phyloP scores from a whole-genome alignment of 768 basidiomycete genomes.

The Panaeolus papilionaceus region DNA sequence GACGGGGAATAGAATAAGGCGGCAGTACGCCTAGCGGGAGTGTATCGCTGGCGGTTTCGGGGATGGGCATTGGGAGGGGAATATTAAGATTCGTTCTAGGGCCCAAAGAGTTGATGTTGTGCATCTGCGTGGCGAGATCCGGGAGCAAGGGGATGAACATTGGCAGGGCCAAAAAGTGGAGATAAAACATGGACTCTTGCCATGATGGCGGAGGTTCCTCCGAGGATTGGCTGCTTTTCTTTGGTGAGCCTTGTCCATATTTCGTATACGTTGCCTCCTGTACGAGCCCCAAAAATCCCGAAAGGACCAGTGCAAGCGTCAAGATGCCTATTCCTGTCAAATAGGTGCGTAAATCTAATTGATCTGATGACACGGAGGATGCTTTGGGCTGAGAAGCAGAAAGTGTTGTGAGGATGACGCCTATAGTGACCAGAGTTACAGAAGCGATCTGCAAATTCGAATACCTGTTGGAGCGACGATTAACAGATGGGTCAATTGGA shows the following conservation, averaged over 20 bases:
- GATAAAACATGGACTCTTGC: slow-evolving; percentile 94
- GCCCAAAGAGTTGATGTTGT: slow-evolving; percentile 46
- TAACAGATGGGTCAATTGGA: slow-evolving; percentile 7
- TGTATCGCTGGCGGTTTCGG: slow-evolving; percentile 25
- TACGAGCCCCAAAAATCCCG: slow-evolving; percentile 80
- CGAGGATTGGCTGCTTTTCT: slow-evolving; percentile 16
- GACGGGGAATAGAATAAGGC: slow-evolving; percentile 33
- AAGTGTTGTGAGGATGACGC: slow-evolving; percentile 81
- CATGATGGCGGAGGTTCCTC: slow-evolving; percentile 49
- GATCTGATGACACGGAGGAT: slow-evolving; percentile 30
- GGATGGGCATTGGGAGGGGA: slow-evolving; percentile 30
- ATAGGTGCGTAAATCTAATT: slow-evolving; percentile 51
- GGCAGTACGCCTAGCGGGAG: slow-evolving; percentile 43
- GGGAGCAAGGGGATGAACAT: slow-evolving; percentile 70
- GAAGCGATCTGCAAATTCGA: slow-evolving; percentile 63
- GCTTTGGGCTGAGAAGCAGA: slow-evolving; percentile 57
- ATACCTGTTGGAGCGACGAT: slow-evolving; percentile 24
- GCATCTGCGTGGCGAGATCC: slow-evolving; percentile 56
- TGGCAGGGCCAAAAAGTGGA: slow-evolving; percentile 81
- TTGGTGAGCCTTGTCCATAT: slow-evolving; percentile 37
- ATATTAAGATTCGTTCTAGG: slow-evolving; percentile 38
- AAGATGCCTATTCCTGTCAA: slow-evolving; percentile 77
- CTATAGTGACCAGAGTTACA: slow-evolving; percentile 80
- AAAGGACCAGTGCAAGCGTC: slow-evolving; percentile 76
- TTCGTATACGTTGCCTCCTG: slow-evolving; percentile 83